Conservation (phyloP, 768 basidiomycete genomes). For the Kwoniella botswanensis region DNA sequence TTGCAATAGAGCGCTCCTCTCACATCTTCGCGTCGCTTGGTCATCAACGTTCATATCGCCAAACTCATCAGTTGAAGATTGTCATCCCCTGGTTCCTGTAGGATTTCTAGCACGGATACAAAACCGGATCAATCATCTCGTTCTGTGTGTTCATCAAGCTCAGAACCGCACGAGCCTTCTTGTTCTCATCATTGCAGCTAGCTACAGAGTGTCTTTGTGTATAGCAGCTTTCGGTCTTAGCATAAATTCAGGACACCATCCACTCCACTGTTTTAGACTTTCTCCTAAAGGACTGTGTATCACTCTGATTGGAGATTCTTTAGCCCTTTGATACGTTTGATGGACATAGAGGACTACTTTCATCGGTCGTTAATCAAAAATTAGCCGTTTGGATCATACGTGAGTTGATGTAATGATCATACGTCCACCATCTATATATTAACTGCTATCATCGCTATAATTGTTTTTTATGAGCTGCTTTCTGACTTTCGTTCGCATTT, state of each 20-base stretch:
- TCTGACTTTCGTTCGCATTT: too few relatives aligned
- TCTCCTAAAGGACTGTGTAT: neutral
- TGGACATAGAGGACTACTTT: neutral
- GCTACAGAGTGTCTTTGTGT: neutral
- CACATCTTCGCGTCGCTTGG: neutral
- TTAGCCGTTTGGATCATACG: neutral
- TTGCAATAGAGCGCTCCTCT: neutral
- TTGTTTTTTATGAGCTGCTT: neutral
- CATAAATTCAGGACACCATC: neutral
- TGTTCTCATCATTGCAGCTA: neutral
- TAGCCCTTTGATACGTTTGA: neutral
- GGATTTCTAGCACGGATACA: neutral
- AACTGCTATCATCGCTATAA: too few relatives aligned
- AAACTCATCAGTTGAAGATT: too few relatives aligned
- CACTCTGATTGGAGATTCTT: neutral
- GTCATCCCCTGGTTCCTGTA: neutral
- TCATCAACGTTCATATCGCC: neutral
- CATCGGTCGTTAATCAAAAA: neutral
- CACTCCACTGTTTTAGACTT: neutral
- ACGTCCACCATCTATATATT: neutral
- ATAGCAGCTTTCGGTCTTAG: neutral
- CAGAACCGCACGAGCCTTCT: neutral
- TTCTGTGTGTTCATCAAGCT: neutral
- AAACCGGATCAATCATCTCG: neutral
- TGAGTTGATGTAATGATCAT: neutral